Evolutionary conservation across 2,329 filamentous ascomycete genomes (phyloP).

Genomic region (Juglanconis juglandina): DNA sequence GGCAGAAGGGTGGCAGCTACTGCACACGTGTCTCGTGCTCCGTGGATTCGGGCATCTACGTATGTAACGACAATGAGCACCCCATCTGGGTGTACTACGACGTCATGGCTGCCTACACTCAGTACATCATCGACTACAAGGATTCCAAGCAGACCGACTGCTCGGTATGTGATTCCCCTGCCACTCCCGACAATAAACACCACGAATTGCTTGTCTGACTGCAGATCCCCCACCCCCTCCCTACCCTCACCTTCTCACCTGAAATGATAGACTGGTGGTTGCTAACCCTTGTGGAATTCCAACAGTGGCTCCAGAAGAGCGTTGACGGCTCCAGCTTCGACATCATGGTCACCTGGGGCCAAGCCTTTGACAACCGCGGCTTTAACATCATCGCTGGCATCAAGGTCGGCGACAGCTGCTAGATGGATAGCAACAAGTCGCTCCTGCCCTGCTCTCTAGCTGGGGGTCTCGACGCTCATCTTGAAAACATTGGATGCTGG

Average conservation of each 20-base stretch:
- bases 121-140: slow-evolving; percentile 3
- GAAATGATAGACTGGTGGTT: neutral
- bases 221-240: neutral
- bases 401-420: neutral
- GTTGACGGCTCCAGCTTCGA: neutral
- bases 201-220: no score
- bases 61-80: slow-evolving; percentile 3
- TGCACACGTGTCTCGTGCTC: slow-evolving; percentile 1
- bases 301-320: neutral
- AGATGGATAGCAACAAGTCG: no score
- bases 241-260: neutral
- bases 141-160: neutral
- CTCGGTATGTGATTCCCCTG: neutral
- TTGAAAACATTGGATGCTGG: no score
- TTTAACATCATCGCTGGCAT: neutral
- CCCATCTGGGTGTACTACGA: neutral
- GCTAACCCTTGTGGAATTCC: no score
- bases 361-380: slow-evolving; percentile 1
- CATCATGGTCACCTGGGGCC: neutral
- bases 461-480: neutral
- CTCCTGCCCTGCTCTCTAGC: no score
- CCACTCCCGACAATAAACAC: no score
- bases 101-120: slow-evolving; percentile 1
- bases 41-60: neutral
- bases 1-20: neutral